Evolutionary conservation across 2,329 filamentous ascomycete species (phyloP).

Genomic region (Venturia nashicola): DNA sequence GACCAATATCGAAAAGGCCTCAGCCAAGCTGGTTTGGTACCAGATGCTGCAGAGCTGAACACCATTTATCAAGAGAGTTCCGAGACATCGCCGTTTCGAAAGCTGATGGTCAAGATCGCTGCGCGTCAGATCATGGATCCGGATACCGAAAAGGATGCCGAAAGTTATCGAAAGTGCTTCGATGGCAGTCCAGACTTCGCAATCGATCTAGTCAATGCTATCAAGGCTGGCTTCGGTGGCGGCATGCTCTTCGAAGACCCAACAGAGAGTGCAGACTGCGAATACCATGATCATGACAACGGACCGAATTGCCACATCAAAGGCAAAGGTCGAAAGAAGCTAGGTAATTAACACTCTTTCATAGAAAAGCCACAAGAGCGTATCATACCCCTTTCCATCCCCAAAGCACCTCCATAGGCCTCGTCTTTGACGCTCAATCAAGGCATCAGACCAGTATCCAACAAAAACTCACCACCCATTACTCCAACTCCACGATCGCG

Average conservation of each 20-base stretch:
- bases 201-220: slow-evolving; percentile 40
- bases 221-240: slow-evolving; percentile 32
- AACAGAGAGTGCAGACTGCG: slow-evolving; percentile 32
- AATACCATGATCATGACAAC: slow-evolving; percentile 39
- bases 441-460: slow-evolving; percentile 7
- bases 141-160: slow-evolving; percentile 34
- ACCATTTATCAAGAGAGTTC: slow-evolving; percentile 38
- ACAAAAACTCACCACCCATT: slow-evolving; percentile 2
- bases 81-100: slow-evolving; percentile 33
- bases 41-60: slow-evolving; percentile 42
- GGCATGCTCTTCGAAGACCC: slow-evolving; percentile 41
- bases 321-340: slow-evolving; percentile 8
- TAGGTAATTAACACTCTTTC: slow-evolving; percentile 8
- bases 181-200: slow-evolving; percentile 38
- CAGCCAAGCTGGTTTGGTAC: slow-evolving; percentile 37
- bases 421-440: slow-evolving; percentile 1
- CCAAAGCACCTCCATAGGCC: neutral
- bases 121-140: slow-evolving; percentile 46
- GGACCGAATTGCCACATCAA: slow-evolving; percentile 23
- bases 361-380: neutral
- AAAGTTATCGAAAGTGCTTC: slow-evolving; percentile 38
- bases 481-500: slow-evolving; percentile 6
- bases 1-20: slow-evolving; percentile 41
- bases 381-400: neutral
- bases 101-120: slow-evolving; percentile 40